Evolutionary conservation across 169 alveolate genomes (phyloP).

Genomic region (Eimeria sp.): DNA sequence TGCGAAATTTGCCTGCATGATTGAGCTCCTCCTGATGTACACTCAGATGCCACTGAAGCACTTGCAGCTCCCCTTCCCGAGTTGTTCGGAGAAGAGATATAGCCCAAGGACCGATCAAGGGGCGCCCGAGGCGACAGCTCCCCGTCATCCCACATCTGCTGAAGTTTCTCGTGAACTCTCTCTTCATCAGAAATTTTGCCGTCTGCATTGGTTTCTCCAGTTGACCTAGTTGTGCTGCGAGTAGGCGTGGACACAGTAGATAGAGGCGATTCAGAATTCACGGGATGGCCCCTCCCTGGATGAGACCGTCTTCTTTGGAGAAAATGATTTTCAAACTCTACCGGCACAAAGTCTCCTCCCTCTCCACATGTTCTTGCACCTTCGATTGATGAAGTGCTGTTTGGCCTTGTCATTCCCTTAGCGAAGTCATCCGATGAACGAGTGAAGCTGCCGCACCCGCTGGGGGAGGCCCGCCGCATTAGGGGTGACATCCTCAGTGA

Average conservation of each 20-base stretch:
- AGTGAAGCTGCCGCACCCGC: background rate
- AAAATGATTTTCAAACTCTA: background rate
- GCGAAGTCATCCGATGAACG: background rate
- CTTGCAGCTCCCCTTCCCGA: constrained; percentile 1
- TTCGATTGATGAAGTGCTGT: constrained; percentile 22
- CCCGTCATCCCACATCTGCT: constrained; percentile 76
- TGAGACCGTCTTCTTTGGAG: background rate
- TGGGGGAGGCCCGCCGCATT: constrained; percentile 68
- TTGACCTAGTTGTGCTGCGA: constrained; percentile 17
- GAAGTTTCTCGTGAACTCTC: constrained; percentile 30
- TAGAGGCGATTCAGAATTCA: constrained; percentile 21
- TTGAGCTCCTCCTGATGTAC: constrained; percentile 37
- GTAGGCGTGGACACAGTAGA: constrained; percentile 71
- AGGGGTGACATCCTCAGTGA: constrained; percentile 44
- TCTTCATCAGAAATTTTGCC: constrained; percentile 20
- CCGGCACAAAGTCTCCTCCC: background rate
- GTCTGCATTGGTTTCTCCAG: background rate
- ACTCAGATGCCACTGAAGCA: background rate
- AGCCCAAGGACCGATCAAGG: constrained; percentile 71
- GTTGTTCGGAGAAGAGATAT: constrained; percentile 52
- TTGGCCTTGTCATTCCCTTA: constrained; percentile 61
- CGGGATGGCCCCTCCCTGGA: background rate
- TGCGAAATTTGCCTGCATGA: background rate
- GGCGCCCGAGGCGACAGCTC: constrained; percentile 78
- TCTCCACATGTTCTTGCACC: background rate